These are phyloP conservation scores for Clitoria ternatea DNA, from an alignment of 306 rosid genomes.

Conservation along the genomic window DNA sequence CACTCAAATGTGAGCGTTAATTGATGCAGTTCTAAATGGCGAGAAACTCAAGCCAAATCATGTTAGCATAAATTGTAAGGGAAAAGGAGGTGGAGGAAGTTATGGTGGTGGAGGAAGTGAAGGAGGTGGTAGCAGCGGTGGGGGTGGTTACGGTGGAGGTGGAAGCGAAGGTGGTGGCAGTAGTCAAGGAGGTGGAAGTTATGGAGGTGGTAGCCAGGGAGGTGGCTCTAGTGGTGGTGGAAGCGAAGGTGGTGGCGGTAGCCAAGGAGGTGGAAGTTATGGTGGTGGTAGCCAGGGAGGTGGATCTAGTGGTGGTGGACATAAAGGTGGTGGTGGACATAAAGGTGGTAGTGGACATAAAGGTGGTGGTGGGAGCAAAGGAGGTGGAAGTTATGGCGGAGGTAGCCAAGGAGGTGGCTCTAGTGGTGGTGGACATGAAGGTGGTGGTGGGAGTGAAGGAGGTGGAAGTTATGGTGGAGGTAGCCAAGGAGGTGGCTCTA, in stretches of 20 bases:
- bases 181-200: background rate
- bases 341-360: background rate
- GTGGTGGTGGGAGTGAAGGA: background rate
- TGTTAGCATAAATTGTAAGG: background rate
- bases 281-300: background rate
- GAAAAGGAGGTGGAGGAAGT: background rate
- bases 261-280: no score
- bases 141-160: no score
- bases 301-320: background rate
- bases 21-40: constrained; percentile 18
- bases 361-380: background rate
- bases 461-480: background rate
- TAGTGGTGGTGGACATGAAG: background rate
- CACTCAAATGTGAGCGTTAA: background rate
- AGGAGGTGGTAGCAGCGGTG: background rate
- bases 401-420: background rate
- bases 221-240: background rate
- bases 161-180: no score
- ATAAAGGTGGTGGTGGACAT: background rate
- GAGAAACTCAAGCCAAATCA: background rate
- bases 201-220: background rate
- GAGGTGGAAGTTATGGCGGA: background rate
- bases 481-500: background rate
- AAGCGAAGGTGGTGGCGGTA: background rate
- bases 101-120: background rate